These are phyloP conservation scores for Neospermospora avenae DNA, from an alignment of 2,329 filamentous ascomycete species.

Conservation along the genomic window DNA sequence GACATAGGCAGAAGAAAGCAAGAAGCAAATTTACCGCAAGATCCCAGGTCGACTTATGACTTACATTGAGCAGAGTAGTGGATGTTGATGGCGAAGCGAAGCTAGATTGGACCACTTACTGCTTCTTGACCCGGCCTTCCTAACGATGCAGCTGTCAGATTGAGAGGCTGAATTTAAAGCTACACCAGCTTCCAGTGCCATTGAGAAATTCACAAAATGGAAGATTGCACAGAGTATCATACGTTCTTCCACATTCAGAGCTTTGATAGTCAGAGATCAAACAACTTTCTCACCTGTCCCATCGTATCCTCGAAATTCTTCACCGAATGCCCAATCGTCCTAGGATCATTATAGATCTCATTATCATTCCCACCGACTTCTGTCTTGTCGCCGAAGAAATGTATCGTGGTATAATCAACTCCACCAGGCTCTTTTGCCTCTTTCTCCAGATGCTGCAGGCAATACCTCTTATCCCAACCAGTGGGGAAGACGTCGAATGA, in stretches of 20 bases:
- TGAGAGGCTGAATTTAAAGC: no score
- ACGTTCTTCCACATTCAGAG: not conserved
- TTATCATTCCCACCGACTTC: slow-evolving; percentile 89
- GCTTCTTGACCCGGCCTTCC: no score
- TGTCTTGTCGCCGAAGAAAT: slow-evolving; percentile 99
- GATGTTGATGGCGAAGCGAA: no score
- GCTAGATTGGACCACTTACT: no score
- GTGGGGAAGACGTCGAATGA: slow-evolving; percentile 97
- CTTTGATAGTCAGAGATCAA: slow-evolving; percentile 53
- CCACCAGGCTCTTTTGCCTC: slow-evolving; percentile 70
- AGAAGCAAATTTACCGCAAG: not conserved
- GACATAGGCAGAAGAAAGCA: not conserved
- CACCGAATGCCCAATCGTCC: slow-evolving; percentile 84
- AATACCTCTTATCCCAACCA: slow-evolving; percentile 99
- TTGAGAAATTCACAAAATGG: no score
- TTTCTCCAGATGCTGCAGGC: slow-evolving; percentile 78
- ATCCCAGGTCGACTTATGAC: no score
- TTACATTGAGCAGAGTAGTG: no score
- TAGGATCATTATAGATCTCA: slow-evolving; percentile 81
- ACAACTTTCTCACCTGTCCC: slow-evolving; percentile 74
- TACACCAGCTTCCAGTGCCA: no score
- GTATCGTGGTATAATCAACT: slow-evolving; percentile 78
- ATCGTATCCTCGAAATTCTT: slow-evolving; percentile 79
- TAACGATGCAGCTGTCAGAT: no score
- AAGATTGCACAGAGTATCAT: no score